phyloP scores from a whole-genome alignment of 2,329 filamentous ascomycete species.

The Escovopsis sp. region DNA sequence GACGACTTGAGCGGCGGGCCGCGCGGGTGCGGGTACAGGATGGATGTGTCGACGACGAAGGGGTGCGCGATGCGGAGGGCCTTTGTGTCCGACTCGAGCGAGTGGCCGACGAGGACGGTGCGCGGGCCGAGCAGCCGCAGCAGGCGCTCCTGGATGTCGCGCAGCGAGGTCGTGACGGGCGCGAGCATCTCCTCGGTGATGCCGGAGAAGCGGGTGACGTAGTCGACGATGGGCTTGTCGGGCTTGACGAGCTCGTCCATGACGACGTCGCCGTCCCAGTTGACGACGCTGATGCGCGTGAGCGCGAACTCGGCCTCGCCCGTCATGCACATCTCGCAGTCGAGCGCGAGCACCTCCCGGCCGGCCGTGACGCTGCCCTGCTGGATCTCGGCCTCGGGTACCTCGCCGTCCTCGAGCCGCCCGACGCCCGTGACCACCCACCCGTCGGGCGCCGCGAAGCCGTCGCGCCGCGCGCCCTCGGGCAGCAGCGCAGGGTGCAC shows the following conservation, averaged over 20 bases:
- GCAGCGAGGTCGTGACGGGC: slow-evolving; percentile 66
- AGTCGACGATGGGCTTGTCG: slow-evolving; percentile 74
- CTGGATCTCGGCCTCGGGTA: slow-evolving; percentile 57
- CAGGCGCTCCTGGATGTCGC: slow-evolving; percentile 69
- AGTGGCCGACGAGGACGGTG: slow-evolving; percentile 67
- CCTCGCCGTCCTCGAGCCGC: slow-evolving; percentile 48
- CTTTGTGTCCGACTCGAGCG: slow-evolving; percentile 67
- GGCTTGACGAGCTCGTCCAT: slow-evolving; percentile 91
- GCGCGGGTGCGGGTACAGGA: slow-evolving; percentile 80
- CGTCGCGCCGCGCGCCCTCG: slow-evolving; percentile 37
- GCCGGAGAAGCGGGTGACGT: slow-evolving; percentile 81
- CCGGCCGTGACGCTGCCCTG: slow-evolving; percentile 73
- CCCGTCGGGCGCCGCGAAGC: slow-evolving; percentile 45
- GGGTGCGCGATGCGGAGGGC: slow-evolving; percentile 80
- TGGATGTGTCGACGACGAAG: slow-evolving; percentile 81
- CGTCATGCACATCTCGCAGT: slow-evolving; percentile 97
- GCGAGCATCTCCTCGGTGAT: slow-evolving; percentile 79
- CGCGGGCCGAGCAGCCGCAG: slow-evolving; percentile 55
- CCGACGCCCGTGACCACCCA: slow-evolving; percentile 72
- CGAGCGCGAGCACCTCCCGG: slow-evolving; percentile 63
- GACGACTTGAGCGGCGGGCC: slow-evolving; percentile 82
- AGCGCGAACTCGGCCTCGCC: slow-evolving; percentile 66
- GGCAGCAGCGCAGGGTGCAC: slow-evolving; percentile 66
- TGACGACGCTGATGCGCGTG: slow-evolving; percentile 73
- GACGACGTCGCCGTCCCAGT: slow-evolving; percentile 70